A percentile compares a stretch with the other conserved stretches of the same genome.
phyloP scores from a whole-genome alignment of 1,284 basidiomycete species.

The Xerocomus nothofagi region DNA sequence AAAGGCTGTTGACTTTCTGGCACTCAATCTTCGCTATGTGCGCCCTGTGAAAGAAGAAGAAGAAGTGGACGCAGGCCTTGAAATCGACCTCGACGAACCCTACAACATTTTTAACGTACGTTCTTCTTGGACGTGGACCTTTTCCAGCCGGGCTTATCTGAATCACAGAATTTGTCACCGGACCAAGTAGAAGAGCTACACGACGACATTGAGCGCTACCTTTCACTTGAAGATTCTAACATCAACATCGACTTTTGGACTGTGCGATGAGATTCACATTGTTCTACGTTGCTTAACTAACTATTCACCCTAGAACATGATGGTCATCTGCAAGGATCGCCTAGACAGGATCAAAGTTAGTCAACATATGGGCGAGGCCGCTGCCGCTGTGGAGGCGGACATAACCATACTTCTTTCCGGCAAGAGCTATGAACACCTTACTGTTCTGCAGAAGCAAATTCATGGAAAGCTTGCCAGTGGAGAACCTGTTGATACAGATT shows the following conservation, averaged over 20 bases:
- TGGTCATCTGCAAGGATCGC: slow-evolving; percentile 92
- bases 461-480: slow-evolving; percentile 87
- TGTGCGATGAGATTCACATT: slow-evolving; percentile 46
- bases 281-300: slow-evolving; percentile 9
- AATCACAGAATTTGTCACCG: slow-evolving; percentile 73
- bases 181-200: slow-evolving; percentile 93
- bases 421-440: slow-evolving; percentile 83
- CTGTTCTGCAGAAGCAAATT: slow-evolving; percentile 81
- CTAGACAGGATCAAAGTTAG: slow-evolving; percentile 73
- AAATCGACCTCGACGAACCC: slow-evolving; percentile 98
- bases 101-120: slow-evolving; percentile 92
- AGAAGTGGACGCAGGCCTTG: slow-evolving; percentile 81
- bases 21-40: slow-evolving; percentile 90
- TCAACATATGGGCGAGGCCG: slow-evolving; percentile 61
- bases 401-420: slow-evolving; percentile 73
- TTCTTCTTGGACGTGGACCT: neutral
- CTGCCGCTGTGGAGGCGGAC: slow-evolving; percentile 79
- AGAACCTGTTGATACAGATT: slow-evolving; percentile 95
- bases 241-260: slow-evolving; percentile 97
- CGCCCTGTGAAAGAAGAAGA: slow-evolving; percentile 65
- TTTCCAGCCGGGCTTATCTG: slow-evolving; percentile 21
- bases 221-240: slow-evolving; percentile 83
- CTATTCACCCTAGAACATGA: slow-evolving; percentile 72
- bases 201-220: slow-evolving; percentile 91
- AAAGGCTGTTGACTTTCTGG: slow-evolving; percentile 93